A percentile compares a stretch with the other conserved stretches of the same genome.
phyloP scores from a whole-genome alignment of 2,329 filamentous ascomycete genomes.

The Pseudophaeomoniella oleicola region DNA sequence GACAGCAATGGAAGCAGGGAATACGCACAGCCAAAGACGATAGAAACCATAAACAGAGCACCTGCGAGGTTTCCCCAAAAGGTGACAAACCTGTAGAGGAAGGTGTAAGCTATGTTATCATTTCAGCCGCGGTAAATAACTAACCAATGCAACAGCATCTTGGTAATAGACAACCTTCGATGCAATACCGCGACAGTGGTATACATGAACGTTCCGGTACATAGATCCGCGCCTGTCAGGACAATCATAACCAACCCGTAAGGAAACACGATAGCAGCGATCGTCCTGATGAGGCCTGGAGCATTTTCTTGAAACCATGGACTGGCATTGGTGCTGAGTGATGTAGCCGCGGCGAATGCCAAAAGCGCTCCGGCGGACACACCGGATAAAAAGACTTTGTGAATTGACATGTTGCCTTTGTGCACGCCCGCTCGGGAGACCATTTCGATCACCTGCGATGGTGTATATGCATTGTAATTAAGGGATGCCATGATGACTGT shows the following conservation, averaged over 20 bases:
- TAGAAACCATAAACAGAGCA: slow-evolving; percentile 30
- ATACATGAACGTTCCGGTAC: slow-evolving; percentile 32
- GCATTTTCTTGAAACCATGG: slow-evolving; percentile 36
- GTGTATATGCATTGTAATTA: slow-evolving; percentile 26
- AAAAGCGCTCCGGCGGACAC: slow-evolving; percentile 38
- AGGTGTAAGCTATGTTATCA: no score
- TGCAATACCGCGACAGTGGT: slow-evolving; percentile 30
- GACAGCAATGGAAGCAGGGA: not conserved
- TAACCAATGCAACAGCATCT: slow-evolving; percentile 27
- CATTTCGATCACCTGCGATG: slow-evolving; percentile 35
- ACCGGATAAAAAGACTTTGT: slow-evolving; percentile 38
- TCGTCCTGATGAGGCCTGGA: slow-evolving; percentile 30
- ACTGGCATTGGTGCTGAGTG: slow-evolving; percentile 29
- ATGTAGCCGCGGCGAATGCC: slow-evolving; percentile 34
- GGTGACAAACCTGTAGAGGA: no score
- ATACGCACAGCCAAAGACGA: slow-evolving; percentile 32
- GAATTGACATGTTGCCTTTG: slow-evolving; percentile 37
- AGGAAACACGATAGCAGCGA: slow-evolving; percentile 32
- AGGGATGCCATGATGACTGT: not conserved
- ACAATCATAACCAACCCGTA: slow-evolving; percentile 35
- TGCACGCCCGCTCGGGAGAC: slow-evolving; percentile 33
- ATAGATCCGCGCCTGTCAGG: slow-evolving; percentile 34
- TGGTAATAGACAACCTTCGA: slow-evolving; percentile 20
- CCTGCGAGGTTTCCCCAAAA: slow-evolving; percentile 36
- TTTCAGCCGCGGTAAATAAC: no score